These are phyloP conservation scores for Heterobasidion irregulare DNA, from an alignment of 1,284 basidiomycete species.

Conservation along the genomic window DNA sequence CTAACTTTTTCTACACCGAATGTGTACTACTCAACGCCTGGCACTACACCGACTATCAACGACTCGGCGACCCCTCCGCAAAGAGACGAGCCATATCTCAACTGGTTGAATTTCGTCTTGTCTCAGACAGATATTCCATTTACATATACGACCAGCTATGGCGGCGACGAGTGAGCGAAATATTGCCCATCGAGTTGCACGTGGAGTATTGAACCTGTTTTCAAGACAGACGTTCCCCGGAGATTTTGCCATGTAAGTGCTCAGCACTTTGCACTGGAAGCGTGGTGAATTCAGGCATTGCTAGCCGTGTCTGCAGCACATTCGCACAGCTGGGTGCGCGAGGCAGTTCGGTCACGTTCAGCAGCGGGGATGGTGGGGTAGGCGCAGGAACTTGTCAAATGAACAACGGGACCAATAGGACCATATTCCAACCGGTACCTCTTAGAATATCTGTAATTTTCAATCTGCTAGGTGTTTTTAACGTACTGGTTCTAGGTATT, in stretches of 20 bases:
- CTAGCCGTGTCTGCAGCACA: conserved; percentile 4
- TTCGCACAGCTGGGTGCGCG: conserved; percentile 6
- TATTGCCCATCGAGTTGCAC: conserved; percentile 3
- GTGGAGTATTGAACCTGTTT: neutral
- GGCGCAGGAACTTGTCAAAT: conserved; percentile 39
- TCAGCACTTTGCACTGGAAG: neutral
- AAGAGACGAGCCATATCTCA: conserved; percentile 14
- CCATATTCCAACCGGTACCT: conserved; percentile 26
- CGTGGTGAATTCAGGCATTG: conserved; percentile 13
- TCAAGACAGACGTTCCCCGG: conserved; percentile 13
- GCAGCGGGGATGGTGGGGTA: conserved; percentile 8
- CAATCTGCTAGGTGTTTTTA: too few species aligned
- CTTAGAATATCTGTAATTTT: too few species aligned
- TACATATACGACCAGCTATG: conserved; percentile 37
- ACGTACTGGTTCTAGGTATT: conserved; percentile 18
- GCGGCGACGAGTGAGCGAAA: conserved; percentile 17
- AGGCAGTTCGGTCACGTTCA: conserved; percentile 7
- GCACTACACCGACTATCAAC: conserved; percentile 4
- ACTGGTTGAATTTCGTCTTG: conserved; percentile 25
- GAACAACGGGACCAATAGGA: conserved; percentile 29
- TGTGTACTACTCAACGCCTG: conserved; percentile 16
- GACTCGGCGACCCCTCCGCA: conserved; percentile 18
- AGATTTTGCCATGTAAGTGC: conserved; percentile 17
- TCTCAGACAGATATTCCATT: conserved; percentile 33
- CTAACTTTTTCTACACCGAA: conserved; percentile 1